These are phyloP conservation scores for Populus ilicifolia DNA, from an alignment of 345 rosid genomes.

Conservation along the genomic window DNA sequence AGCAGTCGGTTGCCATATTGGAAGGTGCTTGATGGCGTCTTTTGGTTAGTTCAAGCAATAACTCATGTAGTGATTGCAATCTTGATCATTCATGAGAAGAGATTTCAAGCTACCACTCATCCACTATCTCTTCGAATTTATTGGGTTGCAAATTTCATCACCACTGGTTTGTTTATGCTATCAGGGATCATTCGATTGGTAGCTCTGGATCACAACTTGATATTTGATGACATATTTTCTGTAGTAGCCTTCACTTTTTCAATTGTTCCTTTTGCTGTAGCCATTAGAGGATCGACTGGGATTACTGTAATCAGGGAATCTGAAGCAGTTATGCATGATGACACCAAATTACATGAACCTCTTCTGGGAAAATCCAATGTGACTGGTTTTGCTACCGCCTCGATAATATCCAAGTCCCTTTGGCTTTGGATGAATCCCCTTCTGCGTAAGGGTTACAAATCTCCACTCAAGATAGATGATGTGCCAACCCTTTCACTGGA, in stretches of 20 bases:
- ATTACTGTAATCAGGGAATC: constrained; percentile 27
- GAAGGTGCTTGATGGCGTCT: constrained; percentile 41
- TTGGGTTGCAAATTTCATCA: constrained; percentile 49
- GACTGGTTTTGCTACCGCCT: constrained; percentile 68
- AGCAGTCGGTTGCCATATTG: constrained; percentile 25
- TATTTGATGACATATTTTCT: constrained; percentile 56
- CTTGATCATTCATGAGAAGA: constrained; percentile 65
- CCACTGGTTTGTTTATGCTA: constrained; percentile 42
- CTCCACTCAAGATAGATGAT: constrained; percentile 66
- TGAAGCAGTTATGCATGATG: constrained; percentile 29
- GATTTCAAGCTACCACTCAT: constrained; percentile 52
- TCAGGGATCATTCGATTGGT: constrained; percentile 54
- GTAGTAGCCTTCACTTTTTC: constrained; percentile 53
- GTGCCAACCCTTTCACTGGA: constrained; percentile 73
- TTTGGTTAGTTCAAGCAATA: constrained; percentile 73
- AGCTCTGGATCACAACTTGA: constrained; percentile 26
- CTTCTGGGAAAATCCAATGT: constrained; percentile 43
- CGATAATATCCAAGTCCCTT: constrained; percentile 54
- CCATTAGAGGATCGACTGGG: constrained; percentile 75
- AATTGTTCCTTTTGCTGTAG: constrained; percentile 40
- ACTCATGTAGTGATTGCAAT: constrained; percentile 59
- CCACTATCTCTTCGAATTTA: constrained; percentile 63
- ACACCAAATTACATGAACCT: constrained; percentile 30
- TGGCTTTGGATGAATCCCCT: constrained; percentile 97
- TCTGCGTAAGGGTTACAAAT: constrained; percentile 64